Base-by-base conservation (phyloP, 331 rosid genomes). In the Malus hybrid region DNA sequence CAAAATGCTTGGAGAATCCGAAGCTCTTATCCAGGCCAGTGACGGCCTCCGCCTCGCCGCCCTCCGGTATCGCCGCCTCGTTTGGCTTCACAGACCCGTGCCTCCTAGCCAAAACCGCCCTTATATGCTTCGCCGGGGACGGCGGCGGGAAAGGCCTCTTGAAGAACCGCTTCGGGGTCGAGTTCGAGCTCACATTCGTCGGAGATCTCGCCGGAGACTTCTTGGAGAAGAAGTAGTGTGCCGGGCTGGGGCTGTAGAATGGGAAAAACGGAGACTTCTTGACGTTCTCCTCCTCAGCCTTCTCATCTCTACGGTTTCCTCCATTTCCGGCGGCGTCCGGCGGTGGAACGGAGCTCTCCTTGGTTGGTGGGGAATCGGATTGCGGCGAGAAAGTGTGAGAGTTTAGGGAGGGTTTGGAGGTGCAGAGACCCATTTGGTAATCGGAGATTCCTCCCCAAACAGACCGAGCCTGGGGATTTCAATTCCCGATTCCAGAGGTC, bases 121-220 rank as follows among this genome's bases (percentile, higher is more conserved):
- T 76, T 59, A 93, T 86, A 56, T 91, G 98, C 86, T 93, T 93
- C 36, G 97, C 98, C 80, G 98, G 98, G 1, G 98, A 93, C 10
- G 96, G 96, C 3, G 98, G 97, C 20, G 92, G 92, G 72, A 91
- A 91, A 59, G 92, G 89, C 63, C 81, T 59, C 82, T 28, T 85
- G 74, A 93, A 88, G 60, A 93, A 83, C 80, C 96, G 81, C 61
- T 84, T 86, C 14, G 96, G 97, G 71, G 97, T 90, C 11, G 90
- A 77, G 39, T 85, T 85, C 16, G 90, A 81, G 70, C 84, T 74
- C 64, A 71, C 86, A 75, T 84, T 82, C 42, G 87, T 83, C 80
- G 93, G 87, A 84, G 96, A 87, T 87, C 95, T 90, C 83, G 89
- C 90, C 67, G 98, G 97, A 63, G 98, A 93, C 88, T 91, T 93